Evolutionary conservation across 2,329 filamentous ascomycete species (phyloP).

Genomic region (Epichloe sp.): DNA sequence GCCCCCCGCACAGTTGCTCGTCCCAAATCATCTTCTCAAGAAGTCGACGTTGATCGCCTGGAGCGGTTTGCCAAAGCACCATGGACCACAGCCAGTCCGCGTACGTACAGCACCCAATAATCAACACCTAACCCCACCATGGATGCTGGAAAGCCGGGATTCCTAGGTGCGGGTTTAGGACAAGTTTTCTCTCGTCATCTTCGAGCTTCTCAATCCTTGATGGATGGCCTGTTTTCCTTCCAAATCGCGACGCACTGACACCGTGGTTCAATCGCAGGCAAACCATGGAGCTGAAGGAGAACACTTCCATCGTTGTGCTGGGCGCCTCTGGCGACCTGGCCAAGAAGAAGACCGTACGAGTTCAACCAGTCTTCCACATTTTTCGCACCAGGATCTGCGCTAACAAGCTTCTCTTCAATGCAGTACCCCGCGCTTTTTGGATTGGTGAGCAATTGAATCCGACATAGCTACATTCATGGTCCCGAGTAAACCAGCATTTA

Average conservation of each 20-base stretch:
- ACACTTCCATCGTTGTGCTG: slow-evolving; percentile 92
- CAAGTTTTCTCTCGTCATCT: background rate
- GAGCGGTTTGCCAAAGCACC: slow-evolving; percentile 7
- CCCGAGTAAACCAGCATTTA: background rate
- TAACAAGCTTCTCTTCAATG: slow-evolving; percentile 10
- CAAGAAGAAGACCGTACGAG: slow-evolving; percentile 94
- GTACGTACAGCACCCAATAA: slow-evolving; percentile 5
- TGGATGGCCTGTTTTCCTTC: background rate
- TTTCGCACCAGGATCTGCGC: slow-evolving; percentile 4
- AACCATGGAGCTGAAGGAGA: slow-evolving; percentile 91
- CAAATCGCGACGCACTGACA: slow-evolving; percentile 5
- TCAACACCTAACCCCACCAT: slow-evolving; percentile 4
- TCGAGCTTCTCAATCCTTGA: background rate
- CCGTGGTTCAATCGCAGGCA: slow-evolving; percentile 29
- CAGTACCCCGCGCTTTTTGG: slow-evolving; percentile 96
- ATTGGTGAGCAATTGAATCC: slow-evolving; percentile 50
- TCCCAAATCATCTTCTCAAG: background rate
- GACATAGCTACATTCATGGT: background rate
- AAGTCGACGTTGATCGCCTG: slow-evolving; percentile 1
- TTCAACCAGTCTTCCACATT: slow-evolving; percentile 2
- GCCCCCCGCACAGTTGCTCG: background rate
- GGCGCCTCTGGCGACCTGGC: slow-evolving; percentile 95
- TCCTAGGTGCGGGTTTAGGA: slow-evolving; percentile 3
- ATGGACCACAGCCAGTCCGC: slow-evolving; percentile 8
- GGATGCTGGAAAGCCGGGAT: slow-evolving; percentile 3